These are phyloP conservation scores for barrel medic (Medicago truncatula) DNA, from an alignment of 306 rosid species.

Conservation along the genomic window MtrunA17r5.0-ANR NC_053049.1:1008501-1009000, in stretches of 20 bases:
- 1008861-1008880: background rate
- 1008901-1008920: background rate
- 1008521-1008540: constrained; percentile 29
- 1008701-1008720: background rate
- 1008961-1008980: background rate
- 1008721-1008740: background rate
- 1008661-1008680: background rate
- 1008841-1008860: background rate
- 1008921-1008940: background rate
- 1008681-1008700: background rate
- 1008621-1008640: background rate
- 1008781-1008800: background rate
- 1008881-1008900: background rate
- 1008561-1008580: background rate
- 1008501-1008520: constrained; percentile 25
- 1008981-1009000: background rate
- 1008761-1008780: background rate
- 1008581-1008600: background rate
- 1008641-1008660: background rate
- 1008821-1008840: background rate
- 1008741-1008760: background rate
- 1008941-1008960: constrained; percentile 5
- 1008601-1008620: background rate
- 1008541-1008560: background rate
- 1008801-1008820: background rate